Evolutionary conservation across 1,284 basidiomycete species (phyloP).

Genomic region (Sanguinoderma infundibulare): DNA sequence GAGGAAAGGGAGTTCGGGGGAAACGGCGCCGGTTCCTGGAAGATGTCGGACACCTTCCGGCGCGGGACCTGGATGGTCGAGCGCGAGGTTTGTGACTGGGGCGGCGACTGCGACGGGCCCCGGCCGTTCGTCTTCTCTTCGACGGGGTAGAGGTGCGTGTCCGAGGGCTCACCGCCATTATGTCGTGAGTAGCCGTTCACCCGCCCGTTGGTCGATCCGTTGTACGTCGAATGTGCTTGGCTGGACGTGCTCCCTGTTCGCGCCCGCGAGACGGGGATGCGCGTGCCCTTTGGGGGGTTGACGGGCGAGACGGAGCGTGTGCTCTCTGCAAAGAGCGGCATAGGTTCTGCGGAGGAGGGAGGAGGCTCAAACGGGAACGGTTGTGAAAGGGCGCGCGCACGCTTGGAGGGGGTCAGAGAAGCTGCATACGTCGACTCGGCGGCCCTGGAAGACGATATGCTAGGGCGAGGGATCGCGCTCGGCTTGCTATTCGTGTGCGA

Average conservation of each 20-base stretch:
- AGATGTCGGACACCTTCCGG: slow-evolving; percentile 43
- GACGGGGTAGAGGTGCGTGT: slow-evolving; percentile 30
- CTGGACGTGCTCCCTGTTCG: slow-evolving; percentile 50
- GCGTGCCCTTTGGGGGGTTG: slow-evolving; percentile 45
- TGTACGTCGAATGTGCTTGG: slow-evolving; percentile 33
- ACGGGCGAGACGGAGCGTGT: slow-evolving; percentile 45
- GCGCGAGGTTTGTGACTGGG: slow-evolving; percentile 30
- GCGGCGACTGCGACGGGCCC: not conserved
- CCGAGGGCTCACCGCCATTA: slow-evolving; percentile 15
- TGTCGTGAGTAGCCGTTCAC: slow-evolving; percentile 16
- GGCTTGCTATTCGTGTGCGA: slow-evolving; percentile 34
- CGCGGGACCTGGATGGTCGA: slow-evolving; percentile 35
- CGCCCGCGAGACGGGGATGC: slow-evolving; percentile 52
- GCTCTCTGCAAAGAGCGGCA: slow-evolving; percentile 37
- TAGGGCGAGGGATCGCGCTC: slow-evolving; percentile 54
- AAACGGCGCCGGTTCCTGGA: slow-evolving; percentile 49
- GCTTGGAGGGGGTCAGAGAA: slow-evolving; percentile 28
- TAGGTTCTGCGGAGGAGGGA: slow-evolving; percentile 31
- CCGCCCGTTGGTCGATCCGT: slow-evolving; percentile 25
- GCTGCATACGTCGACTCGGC: slow-evolving; percentile 28
- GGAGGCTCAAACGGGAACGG: slow-evolving; percentile 47
- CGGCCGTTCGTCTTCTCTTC: slow-evolving; percentile 29
- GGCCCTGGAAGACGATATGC: slow-evolving; percentile 40
- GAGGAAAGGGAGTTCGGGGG: slow-evolving; percentile 26
- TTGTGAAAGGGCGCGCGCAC: slow-evolving; percentile 64